These are phyloP conservation scores for Colletotrichum cordylinicola DNA, from an alignment of 2,329 filamentous ascomycete genomes.

Conservation along the genomic window DNA sequence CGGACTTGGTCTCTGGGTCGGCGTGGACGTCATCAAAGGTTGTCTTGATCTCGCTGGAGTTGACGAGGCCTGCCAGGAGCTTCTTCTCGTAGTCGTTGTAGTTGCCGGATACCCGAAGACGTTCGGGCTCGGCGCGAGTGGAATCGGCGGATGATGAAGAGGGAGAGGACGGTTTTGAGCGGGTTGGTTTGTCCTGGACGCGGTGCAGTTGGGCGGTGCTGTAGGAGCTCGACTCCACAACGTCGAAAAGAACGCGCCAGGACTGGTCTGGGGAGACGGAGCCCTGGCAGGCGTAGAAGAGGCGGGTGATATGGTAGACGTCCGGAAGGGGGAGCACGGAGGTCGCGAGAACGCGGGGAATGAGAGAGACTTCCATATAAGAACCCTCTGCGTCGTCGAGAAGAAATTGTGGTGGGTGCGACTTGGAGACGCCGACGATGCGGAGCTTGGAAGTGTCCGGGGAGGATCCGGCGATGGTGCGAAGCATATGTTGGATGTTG, in stretches of 20 bases:
- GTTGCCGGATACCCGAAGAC: constrained; percentile 34
- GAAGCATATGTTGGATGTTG: constrained; percentile 54
- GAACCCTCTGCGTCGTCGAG: constrained; percentile 11
- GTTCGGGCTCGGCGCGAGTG: constrained; percentile 20
- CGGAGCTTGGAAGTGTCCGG: constrained; percentile 15
- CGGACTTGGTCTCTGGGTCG: constrained; percentile 81
- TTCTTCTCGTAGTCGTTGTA: constrained; percentile 83
- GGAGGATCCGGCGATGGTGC: constrained; percentile 35
- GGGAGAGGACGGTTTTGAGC: constrained; percentile 24
- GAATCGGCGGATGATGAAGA: constrained; percentile 10
- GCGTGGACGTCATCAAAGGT: constrained; percentile 90
- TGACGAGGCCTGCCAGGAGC: constrained; percentile 80
- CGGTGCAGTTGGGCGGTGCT: constrained; percentile 11
- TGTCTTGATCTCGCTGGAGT: constrained; percentile 81
- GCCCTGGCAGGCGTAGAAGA: constrained; percentile 19
- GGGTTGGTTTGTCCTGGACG: not conserved
- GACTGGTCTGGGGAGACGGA: not conserved
- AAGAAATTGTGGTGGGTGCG: constrained; percentile 13
- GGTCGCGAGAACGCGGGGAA: constrained; percentile 14
- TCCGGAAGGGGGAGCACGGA: constrained; percentile 44
- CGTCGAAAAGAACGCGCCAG: constrained; percentile 23
- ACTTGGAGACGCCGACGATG: constrained; percentile 13
- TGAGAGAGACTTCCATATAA: constrained; percentile 24
- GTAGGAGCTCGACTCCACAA: constrained; percentile 21
- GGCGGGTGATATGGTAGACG: constrained; percentile 42